A percentile compares a stretch with the other conserved stretches of the same genome.
phyloP scores from a whole-genome alignment of 2,329 filamentous ascomycete genomes.

The Venturia effusa region DNA sequence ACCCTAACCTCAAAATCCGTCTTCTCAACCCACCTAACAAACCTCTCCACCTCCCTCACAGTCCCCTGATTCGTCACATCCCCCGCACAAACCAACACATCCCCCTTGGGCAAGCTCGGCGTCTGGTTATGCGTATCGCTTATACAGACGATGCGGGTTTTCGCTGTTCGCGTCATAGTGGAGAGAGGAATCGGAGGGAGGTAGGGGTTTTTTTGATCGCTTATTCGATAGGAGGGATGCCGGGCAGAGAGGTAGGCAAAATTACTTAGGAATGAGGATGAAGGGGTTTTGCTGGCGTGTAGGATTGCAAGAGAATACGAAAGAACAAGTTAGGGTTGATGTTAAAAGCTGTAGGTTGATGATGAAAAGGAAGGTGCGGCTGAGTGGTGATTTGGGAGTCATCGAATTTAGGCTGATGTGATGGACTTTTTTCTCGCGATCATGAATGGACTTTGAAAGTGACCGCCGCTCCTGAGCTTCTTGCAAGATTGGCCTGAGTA shows the following conservation, averaged over 20 bases:
- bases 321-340: background rate
- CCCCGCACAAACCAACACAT: constrained; percentile 66
- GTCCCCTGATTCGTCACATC: constrained; percentile 69
- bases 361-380: background rate
- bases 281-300: too few relatives aligned
- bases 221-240: too few relatives aligned
- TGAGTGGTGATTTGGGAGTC: background rate
- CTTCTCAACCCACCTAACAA: constrained; percentile 60
- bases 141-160: constrained; percentile 49
- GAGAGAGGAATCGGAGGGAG: too few relatives aligned
- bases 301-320: background rate
- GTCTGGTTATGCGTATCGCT: constrained; percentile 65
- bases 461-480: too few relatives aligned
- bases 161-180: background rate
- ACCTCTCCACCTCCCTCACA: constrained; percentile 60
- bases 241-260: background rate
- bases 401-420: background rate
- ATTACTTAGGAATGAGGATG: background rate
- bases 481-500: too few relatives aligned
- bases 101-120: constrained; percentile 56
- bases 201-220: too few relatives aligned
- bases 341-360: too few relatives aligned
- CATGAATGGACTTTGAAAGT: too few relatives aligned
- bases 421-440: too few relatives aligned
- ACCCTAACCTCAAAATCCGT: constrained; percentile 49